Base-by-base conservation (phyloP, 2,329 filamentous ascomycete species). In the Aulographum hederae region DNA sequence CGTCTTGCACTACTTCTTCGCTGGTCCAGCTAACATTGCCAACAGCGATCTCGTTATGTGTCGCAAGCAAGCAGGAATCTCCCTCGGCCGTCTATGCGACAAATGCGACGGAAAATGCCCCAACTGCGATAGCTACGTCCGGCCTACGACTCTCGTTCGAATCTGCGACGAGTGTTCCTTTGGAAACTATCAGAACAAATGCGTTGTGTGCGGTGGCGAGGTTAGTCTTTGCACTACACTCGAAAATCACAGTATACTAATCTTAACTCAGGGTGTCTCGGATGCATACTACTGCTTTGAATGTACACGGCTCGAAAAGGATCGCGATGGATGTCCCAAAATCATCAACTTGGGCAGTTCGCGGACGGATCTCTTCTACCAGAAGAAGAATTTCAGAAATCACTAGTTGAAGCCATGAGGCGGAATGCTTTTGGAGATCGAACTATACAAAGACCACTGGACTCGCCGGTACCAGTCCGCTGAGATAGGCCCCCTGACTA, bases 91-190 rank as follows among this genome's bases (percentile, higher is more conserved):
- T 35, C 80, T 98, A 52, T 98, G 89, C 69, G 89, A 98, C 64
- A 98, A 98, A 63, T 98, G 89, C 66, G 89, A 98, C 62, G 89
- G 89, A 57, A 98, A 98, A 65, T 98, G 89, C 50, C 89, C 89
- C 42, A 85, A 98, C 38, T 98, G 89, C 72, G 89, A 98, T 56
- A 92, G 81, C 38, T 98, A 98, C 69, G 89, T 98, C 40, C 85
- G 89, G 12, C 89, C 89, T 10, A 98, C 89, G 18, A 95, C 89
- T 6, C 76, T 95, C 35, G 89, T 92, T 38, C 82, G 86, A 49
- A 95, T 98, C 62, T 98, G 89, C 65, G 89, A 98, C 63, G 89
- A 98, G 61, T 98, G 89, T 67, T 85, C 80, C 53, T 98, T 98
- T 56, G 89, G 89, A 51, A 98, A 98, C 67, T 98, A 94, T 65